A percentile compares a stretch with the other conserved stretches of the same genome.
Conservation (phyloP, 768 basidiomycete species). For the Candolleomyces efflorescens region DNA sequence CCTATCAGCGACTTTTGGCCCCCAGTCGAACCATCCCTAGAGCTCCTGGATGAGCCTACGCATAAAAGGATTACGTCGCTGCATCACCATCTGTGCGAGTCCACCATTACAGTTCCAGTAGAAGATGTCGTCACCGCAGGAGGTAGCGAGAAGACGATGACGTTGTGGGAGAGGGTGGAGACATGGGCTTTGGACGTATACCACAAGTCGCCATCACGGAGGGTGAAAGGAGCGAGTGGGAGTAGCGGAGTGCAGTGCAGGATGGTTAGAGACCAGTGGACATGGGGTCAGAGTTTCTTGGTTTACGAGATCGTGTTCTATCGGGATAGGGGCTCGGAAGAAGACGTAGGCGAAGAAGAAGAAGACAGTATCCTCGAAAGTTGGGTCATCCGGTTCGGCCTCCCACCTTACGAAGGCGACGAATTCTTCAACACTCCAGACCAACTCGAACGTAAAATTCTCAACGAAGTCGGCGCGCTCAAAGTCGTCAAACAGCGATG, state of each 20-base stretch:
- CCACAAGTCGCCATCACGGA: background rate
- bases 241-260: background rate
- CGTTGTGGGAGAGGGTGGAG: too few relatives aligned
- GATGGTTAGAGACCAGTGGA: background rate
- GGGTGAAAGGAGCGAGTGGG: too few relatives aligned
- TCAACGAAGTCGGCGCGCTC: constrained; percentile 40
- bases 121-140: background rate
- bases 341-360: constrained; percentile 12
- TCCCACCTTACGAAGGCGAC: constrained; percentile 31
- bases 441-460: constrained; percentile 39
- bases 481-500: constrained; percentile 31
- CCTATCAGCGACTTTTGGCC: background rate
- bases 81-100: background rate
- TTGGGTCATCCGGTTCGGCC: constrained; percentile 39
- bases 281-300: background rate
- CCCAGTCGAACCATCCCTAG: background rate
- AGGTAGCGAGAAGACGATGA: too few relatives aligned
- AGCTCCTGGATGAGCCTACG: background rate
- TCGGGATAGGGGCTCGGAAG: background rate
- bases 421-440: constrained; percentile 38
- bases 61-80: background rate
- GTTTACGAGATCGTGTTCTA: background rate
- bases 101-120: background rate
- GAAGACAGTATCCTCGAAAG: constrained; percentile 14
- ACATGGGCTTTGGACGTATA: background rate